phyloP scores from a whole-genome alignment of 768 basidiomycete species.

The Panaeolus cyanescens region DNA sequence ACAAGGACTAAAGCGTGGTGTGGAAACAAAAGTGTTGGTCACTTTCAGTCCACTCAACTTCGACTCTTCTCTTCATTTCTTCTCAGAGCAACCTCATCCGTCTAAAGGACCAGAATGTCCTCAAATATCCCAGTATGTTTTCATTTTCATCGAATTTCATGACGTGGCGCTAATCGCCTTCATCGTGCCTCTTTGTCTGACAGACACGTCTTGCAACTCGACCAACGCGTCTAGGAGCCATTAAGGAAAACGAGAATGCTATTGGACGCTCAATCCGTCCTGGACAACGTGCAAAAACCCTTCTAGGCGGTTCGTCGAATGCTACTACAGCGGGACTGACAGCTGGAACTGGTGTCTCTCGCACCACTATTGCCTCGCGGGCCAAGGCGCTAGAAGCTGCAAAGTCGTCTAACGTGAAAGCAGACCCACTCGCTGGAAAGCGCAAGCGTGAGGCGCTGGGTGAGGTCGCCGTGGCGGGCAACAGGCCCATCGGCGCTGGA shows the following conservation, averaged over 20 bases:
- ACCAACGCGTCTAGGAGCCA: slow-evolving; percentile 43
- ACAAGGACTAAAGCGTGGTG: slow-evolving; percentile 14
- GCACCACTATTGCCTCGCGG: slow-evolving; percentile 55
- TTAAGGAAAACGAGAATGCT: slow-evolving; percentile 77
- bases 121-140: slow-evolving; percentile 47
- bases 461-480: slow-evolving; percentile 60
- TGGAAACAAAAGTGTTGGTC: slow-evolving; percentile 12
- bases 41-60: slow-evolving; percentile 27
- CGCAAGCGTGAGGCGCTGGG: slow-evolving; percentile 81
- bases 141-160: slow-evolving; percentile 13
- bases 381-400: slow-evolving; percentile 47
- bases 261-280: slow-evolving; percentile 64
- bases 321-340: slow-evolving; percentile 34
- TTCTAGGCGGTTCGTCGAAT: neutral
- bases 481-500: slow-evolving; percentile 46
- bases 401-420: slow-evolving; percentile 33
- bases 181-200: slow-evolving; percentile 1
- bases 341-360: slow-evolving; percentile 44
- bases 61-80: slow-evolving; percentile 11
- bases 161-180: slow-evolving; percentile 4
- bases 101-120: slow-evolving; percentile 39
- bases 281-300: slow-evolving; percentile 61
- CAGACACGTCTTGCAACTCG: slow-evolving; percentile 76
- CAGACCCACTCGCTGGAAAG: slow-evolving; percentile 58
- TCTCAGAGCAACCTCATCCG: slow-evolving; percentile 22